Percentiles rank a stretch among this genome's conserved stretches.
phyloP scores from a whole-genome alignment of 192 early-diverging fungal genomes.

The Umbelopsis sp. region DNA sequence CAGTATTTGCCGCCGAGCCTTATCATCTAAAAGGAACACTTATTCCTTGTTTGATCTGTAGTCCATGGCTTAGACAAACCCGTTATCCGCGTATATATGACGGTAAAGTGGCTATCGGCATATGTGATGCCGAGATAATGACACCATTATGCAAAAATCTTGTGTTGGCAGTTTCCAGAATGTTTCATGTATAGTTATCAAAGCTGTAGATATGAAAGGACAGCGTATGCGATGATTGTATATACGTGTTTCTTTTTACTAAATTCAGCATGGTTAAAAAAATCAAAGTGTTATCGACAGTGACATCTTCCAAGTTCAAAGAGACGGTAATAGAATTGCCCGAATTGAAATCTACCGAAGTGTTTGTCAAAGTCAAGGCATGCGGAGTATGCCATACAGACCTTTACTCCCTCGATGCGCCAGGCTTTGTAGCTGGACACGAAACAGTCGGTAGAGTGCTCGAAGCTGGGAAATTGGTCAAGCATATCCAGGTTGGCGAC shows the following conservation, averaged over 20 bases:
- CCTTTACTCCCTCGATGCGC: slow-evolving; percentile 30
- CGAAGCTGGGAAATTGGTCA: slow-evolving; percentile 59
- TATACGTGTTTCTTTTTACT: neutral
- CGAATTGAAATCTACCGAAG: neutral
- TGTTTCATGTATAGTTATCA: too few relatives aligned
- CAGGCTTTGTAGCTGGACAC: slow-evolving; percentile 63
- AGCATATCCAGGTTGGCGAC: slow-evolving; percentile 58
- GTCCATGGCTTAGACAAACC: too few relatives aligned
- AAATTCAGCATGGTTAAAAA: neutral
- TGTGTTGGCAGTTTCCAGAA: too few relatives aligned
- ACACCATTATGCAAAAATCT: too few relatives aligned
- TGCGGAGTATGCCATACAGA: slow-evolving; percentile 30
- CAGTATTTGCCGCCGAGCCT: too few relatives aligned
- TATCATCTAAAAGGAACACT: too few relatives aligned
- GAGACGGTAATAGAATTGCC: neutral
- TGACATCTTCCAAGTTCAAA: neutral
- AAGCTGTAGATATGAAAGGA: neutral
- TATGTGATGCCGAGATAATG: too few relatives aligned
- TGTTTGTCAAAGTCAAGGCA: slow-evolving; percentile 24
- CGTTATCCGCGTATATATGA: too few relatives aligned
- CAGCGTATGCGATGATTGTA: neutral
- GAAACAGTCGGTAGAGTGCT: slow-evolving; percentile 70
- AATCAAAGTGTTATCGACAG: slow-evolving; percentile 11
- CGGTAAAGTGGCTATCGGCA: too few relatives aligned
- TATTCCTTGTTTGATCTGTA: too few relatives aligned